Conservation (phyloP, 1,139 yeast species). For the Pichia sp. region DNA sequence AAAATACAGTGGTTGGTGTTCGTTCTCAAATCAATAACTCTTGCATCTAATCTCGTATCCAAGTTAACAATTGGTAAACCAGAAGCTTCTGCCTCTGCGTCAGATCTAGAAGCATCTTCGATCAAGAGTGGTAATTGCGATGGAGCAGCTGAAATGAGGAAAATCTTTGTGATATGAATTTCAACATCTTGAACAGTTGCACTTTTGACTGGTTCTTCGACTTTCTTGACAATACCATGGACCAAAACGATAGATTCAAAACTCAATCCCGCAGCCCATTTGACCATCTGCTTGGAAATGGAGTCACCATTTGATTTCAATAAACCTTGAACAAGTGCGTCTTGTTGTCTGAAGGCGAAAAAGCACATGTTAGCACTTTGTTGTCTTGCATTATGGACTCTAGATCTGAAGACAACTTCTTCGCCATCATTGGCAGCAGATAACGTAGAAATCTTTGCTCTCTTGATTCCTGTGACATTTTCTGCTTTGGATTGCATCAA, state of each 20-base stretch:
- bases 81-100: constrained; percentile 87
- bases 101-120: constrained; percentile 95
- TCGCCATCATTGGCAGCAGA: constrained; percentile 68
- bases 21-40: constrained; percentile 95
- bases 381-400: constrained; percentile 88
- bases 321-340: constrained; percentile 75
- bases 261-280: constrained; percentile 85
- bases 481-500: constrained; percentile 68
- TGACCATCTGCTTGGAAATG: constrained; percentile 91
- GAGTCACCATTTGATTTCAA: constrained; percentile 63
- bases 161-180: constrained; percentile 68
- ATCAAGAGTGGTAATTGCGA: constrained; percentile 87
- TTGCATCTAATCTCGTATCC: constrained; percentile 90
- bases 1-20: constrained; percentile 96
- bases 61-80: constrained; percentile 91
- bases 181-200: constrained; percentile 92
- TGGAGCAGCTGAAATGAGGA: constrained; percentile 81
- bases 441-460: constrained; percentile 56
- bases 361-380: constrained; percentile 96
- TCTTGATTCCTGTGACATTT: constrained; percentile 46
- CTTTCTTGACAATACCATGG: constrained; percentile 77
- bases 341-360: constrained; percentile 87
- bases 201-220: constrained; percentile 81
- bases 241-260: constrained; percentile 90
- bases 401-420: constrained; percentile 82